Conservation (phyloP, 2,329 filamentous ascomycete genomes). For the Colletotrichum camelliae region DNA sequence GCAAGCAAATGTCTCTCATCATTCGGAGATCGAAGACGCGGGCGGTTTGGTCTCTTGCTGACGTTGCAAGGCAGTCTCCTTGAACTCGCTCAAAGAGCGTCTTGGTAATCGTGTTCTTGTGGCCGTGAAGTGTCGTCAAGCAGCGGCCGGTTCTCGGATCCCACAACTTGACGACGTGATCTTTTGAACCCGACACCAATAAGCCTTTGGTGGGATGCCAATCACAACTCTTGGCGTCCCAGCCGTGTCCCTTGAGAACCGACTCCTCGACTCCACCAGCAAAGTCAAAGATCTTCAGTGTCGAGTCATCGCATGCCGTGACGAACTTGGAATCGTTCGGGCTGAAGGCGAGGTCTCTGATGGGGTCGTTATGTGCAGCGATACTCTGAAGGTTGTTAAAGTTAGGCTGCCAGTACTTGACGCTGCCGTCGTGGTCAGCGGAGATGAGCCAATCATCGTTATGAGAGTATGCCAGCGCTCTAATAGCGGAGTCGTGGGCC, state of each 20-base stretch:
- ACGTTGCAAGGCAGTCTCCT: conserved; percentile 86
- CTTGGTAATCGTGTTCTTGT: conserved; percentile 97
- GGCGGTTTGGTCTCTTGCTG: conserved; percentile 90
- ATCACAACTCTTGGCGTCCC: conserved; percentile 96
- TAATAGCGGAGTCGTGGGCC: conserved; percentile 88
- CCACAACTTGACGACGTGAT: conserved; percentile 97
- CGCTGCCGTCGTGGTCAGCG: conserved; percentile 89
- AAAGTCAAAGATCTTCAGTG: conserved; percentile 96
- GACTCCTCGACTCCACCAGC: conserved; percentile 83
- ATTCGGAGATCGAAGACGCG: conserved; percentile 94
- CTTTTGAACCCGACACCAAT: conserved; percentile 94
- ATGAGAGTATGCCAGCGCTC: conserved; percentile 86
- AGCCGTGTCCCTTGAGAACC: conserved; percentile 89
- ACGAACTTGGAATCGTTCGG: conserved; percentile 96
- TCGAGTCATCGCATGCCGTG: conserved; percentile 92
- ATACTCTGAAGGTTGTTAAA: conserved; percentile 99
- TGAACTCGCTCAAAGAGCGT: conserved; percentile 88
- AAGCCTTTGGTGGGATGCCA: conserved; percentile 97
- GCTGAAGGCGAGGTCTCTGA: conserved; percentile 90
- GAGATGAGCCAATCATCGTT: conserved; percentile 97
- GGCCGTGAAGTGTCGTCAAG: conserved; percentile 91
- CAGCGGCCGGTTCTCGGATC: conserved; percentile 92
- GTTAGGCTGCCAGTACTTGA: conserved; percentile 99
- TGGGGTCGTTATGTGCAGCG: conserved; percentile 86
- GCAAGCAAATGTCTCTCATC: conserved; percentile 96